These are phyloP conservation scores for Salvia sclarea DNA, from an alignment of 305 asterid genomes.

Conservation along the genomic window DNA sequence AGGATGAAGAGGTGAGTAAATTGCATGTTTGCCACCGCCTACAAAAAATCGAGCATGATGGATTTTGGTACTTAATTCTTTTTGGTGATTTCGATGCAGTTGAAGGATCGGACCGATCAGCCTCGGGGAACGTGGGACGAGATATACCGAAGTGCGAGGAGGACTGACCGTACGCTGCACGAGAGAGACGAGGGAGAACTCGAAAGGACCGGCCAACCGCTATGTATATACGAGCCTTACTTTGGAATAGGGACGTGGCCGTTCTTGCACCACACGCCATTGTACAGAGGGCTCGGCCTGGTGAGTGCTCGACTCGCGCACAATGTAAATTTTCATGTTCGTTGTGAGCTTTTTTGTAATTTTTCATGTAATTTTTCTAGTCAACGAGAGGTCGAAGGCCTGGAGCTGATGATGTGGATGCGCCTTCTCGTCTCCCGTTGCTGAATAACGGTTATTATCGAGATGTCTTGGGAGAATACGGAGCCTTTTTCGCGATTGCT, in stretches of 20 bases:
- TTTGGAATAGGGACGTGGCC: conserved; percentile 93
- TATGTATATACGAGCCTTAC: conserved; percentile 91
- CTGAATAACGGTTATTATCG: conserved; percentile 71
- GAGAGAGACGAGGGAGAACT: conserved; percentile 99
- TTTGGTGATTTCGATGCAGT: conserved; percentile 47
- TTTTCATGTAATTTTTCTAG: conserved; percentile 51
- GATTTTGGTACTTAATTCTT: conserved; percentile 7
- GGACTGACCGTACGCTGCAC: conserved; percentile 76
- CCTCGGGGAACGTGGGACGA: conserved; percentile 96
- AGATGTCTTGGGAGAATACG: conserved; percentile 77
- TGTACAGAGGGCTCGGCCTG: conserved; percentile 89
- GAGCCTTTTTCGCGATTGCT: conserved; percentile 92
- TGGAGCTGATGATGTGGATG: conserved; percentile 86
- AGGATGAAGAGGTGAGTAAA: conserved; percentile 78
- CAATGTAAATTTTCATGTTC: background rate
- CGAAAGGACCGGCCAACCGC: conserved; percentile 93
- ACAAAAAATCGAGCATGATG: conserved; percentile 5
- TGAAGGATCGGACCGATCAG: conserved; percentile 90
- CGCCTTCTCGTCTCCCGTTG: conserved; percentile 86
- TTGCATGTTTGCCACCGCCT: conserved; percentile 9
- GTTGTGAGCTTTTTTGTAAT: background rate
- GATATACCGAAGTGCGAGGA: conserved; percentile 76
- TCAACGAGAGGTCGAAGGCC: conserved; percentile 80
- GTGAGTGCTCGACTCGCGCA: conserved; percentile 42
- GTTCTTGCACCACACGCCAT: conserved; percentile 77